Evolutionary conservation across 768 basidiomycete genomes (phyloP), one percentile per base, ranked within the genome.

Genomic region (Gautieria morchelliformis): DNA sequence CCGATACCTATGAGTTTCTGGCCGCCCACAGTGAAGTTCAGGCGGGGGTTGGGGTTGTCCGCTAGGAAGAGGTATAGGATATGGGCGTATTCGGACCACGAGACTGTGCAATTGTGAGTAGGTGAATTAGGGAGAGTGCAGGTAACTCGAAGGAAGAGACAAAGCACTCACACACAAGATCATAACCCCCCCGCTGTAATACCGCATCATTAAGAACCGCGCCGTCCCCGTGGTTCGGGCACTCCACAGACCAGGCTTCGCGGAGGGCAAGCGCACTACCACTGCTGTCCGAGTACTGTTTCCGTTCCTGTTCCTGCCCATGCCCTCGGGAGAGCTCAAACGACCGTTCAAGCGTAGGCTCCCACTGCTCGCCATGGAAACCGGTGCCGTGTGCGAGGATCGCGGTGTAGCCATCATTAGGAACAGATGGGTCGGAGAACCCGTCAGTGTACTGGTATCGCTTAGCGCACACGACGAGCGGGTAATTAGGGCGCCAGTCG

Each of bases 321-420:
- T 5, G 27, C 27, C 27, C 27, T 27, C 27, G 27, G 27, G 27
- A 27, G 1, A 74, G 65, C 0, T 40, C 58, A 51, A 71, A 80
- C 22, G 82, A 63, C 14, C 69, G 70, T 22, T 73, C 72, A 14
- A 87, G 61, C 4, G 78, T 75, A 1, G 85, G 82, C 60, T 84
- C 82, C 83, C 82, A 87, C 2, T 78, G 82, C 69, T 87, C 85
- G 66, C 86, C 86, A 70, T 85, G 84, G 63, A 84, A 87, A 65
- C 84, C 83, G 2, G 85, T 86, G 4, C 83, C 80, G 65, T 87
- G 85, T 2, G 85, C 69, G n/a, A 84, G 63, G 33, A 86, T 69
- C 35, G 85, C 71, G 0, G 84, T 85, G 58, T 78, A 64, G 0
- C 75, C 81, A 17, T 70, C 68, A 27, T 27, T 2, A 5, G 27